Conservation (phyloP, 805 yeast species). For the Metschnikowia continentalis region DNA sequence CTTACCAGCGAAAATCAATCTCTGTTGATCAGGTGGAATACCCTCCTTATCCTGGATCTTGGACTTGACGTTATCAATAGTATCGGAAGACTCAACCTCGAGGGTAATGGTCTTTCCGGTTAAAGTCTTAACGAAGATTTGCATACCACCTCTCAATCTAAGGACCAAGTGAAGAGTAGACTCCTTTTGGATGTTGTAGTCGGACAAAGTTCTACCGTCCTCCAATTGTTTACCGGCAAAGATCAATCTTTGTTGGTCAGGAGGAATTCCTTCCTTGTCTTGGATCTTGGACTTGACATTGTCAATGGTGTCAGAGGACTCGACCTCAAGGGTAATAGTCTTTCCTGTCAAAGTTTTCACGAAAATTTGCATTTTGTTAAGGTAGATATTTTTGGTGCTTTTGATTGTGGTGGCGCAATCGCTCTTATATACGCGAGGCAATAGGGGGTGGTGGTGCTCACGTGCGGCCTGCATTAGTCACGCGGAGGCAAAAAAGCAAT, state of each 20-base stretch:
- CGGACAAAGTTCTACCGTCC: slow-evolving; percentile 34
- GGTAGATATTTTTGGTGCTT: slow-evolving; percentile 3
- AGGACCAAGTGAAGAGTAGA: slow-evolving; percentile 29
- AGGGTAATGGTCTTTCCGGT: slow-evolving; percentile 21
- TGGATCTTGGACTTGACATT: slow-evolving; percentile 48
- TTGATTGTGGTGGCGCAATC: slow-evolving; percentile 16
- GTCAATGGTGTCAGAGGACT: slow-evolving; percentile 96
- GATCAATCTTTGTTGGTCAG: slow-evolving; percentile 34
- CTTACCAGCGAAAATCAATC: slow-evolving; percentile 46
- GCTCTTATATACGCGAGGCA: slow-evolving; percentile 17
- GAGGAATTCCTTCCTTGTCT: no score
- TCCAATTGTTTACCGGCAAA: slow-evolving; percentile 47
- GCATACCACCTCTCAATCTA: slow-evolving; percentile 47
- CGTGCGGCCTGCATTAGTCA: slow-evolving; percentile 17
- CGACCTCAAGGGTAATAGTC: slow-evolving; percentile 87
- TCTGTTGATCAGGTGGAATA: slow-evolving; percentile 20
- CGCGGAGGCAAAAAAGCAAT: slow-evolving; percentile 17
- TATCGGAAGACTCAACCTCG: no score
- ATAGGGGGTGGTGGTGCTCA: slow-evolving; percentile 16
- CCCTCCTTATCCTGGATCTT: no score
- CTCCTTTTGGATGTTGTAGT: slow-evolving; percentile 45
- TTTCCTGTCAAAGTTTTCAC: slow-evolving; percentile 57
- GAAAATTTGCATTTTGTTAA: slow-evolving; percentile 24
- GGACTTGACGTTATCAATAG: no score
- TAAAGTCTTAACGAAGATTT: slow-evolving; percentile 51